Evolutionary conservation across 345 rosid species (phyloP).

Genomic region (Brassica incana): DNA sequence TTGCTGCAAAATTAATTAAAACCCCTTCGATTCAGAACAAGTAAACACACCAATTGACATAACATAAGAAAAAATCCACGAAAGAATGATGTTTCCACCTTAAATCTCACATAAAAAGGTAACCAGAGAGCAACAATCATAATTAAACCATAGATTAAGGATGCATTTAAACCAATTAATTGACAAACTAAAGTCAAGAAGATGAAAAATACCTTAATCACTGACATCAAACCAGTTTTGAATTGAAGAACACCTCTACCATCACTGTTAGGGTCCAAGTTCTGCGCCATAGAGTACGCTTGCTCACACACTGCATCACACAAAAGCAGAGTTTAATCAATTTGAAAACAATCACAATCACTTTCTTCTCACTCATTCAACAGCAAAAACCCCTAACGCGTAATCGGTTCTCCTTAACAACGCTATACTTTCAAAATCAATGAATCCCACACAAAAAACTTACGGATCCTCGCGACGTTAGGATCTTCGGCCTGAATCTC

Average conservation of each 20-base stretch:
- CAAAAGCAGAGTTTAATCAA: not conserved
- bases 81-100: not conserved
- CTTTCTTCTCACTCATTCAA: not conserved
- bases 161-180: not conserved
- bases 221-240: constrained; percentile 96
- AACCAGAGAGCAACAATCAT: constrained; percentile 1
- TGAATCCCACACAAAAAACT: constrained; percentile 26
- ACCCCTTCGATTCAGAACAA: constrained; percentile 3
- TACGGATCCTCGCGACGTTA: constrained; percentile 77
- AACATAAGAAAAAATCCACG: constrained; percentile 12
- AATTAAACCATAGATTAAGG: not conserved
- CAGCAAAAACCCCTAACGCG: not conserved
- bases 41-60: constrained; percentile 14
- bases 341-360: not conserved
- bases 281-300: constrained; percentile 93
- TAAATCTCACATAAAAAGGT: not conserved
- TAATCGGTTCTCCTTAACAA: not conserved
- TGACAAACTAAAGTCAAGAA: not conserved
- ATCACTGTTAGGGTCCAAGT: constrained; percentile 89
- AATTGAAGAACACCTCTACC: constrained; percentile 99
- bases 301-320: constrained; percentile 81
- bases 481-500: constrained; percentile 90
- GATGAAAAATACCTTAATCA: constrained; percentile 65
- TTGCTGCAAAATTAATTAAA: constrained; percentile 68
- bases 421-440: not conserved